Percentiles rank a stretch among this genome's conserved stretches.
These are phyloP conservation scores for Metarhizium robertsii DNA, from an alignment of 2,329 filamentous ascomycete genomes.

Conservation along the genomic window DNA sequence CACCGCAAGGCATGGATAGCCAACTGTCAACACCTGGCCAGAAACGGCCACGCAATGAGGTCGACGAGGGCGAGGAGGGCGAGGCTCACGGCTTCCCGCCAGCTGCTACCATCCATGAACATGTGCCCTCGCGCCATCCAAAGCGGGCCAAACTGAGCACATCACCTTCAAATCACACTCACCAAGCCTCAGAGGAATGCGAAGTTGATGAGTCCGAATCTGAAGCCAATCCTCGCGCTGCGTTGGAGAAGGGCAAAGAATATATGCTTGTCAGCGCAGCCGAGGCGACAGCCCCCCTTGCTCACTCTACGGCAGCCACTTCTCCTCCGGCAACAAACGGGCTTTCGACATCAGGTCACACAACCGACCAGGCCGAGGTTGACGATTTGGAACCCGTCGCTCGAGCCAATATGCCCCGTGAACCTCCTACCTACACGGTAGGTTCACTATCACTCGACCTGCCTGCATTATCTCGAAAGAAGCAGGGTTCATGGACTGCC, in stretches of 20 bases:
- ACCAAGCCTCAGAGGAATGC: constrained; percentile 21
- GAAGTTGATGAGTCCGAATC: constrained; percentile 19
- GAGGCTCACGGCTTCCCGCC: constrained; percentile 4
- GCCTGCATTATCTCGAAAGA: constrained; percentile 17
- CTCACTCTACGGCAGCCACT: background rate
- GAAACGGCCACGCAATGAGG: constrained; percentile 2
- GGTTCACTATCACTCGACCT: constrained; percentile 15
- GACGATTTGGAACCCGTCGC: background rate
- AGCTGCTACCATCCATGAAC: background rate
- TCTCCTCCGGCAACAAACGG: background rate
- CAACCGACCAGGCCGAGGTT: background rate
- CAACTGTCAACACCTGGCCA: background rate
- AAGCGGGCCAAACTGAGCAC: constrained; percentile 13
- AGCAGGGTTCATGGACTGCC: constrained; percentile 23
- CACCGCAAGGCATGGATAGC: background rate
- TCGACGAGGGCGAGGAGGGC: background rate
- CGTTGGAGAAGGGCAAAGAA: constrained; percentile 5
- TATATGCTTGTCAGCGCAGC: background rate
- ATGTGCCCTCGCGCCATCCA: constrained; percentile 1
- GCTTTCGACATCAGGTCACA: background rate
- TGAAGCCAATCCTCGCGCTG: constrained; percentile 6
- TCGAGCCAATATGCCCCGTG: constrained; percentile 11
- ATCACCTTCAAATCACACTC: constrained; percentile 1
- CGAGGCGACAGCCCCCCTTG: background rate
- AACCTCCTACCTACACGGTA: constrained; percentile 13